These are phyloP conservation scores for Curvularia eragrostidis DNA, from an alignment of 2,329 filamentous ascomycete species.

Conservation along the genomic window DNA sequence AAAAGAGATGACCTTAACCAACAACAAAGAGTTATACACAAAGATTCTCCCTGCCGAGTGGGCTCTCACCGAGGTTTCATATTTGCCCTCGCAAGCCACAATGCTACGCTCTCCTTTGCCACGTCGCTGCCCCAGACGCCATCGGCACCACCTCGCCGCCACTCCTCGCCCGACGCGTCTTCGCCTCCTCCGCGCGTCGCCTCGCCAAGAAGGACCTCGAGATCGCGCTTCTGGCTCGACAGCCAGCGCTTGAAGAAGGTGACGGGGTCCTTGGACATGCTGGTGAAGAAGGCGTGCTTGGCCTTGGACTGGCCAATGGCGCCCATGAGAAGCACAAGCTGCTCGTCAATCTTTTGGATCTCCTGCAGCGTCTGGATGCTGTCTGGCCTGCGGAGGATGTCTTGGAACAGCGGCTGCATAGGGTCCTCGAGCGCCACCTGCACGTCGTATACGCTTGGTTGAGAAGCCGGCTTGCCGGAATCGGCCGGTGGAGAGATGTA, in stretches of 20 bases:
- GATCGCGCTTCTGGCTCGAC: slow-evolving; percentile 86
- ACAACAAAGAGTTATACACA: not conserved
- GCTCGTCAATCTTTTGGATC: slow-evolving; percentile 79
- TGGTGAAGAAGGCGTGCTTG: slow-evolving; percentile 86
- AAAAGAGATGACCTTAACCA: slow-evolving; percentile 2
- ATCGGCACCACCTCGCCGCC: slow-evolving; percentile 68
- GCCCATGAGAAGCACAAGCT: slow-evolving; percentile 82
- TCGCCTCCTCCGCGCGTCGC: slow-evolving; percentile 64
- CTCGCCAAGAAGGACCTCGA: slow-evolving; percentile 88
- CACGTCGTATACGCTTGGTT: slow-evolving; percentile 88
- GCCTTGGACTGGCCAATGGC: slow-evolving; percentile 84
- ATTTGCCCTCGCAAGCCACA: slow-evolving; percentile 60
- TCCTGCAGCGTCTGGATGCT: slow-evolving; percentile 73
- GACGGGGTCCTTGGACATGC: slow-evolving; percentile 80
- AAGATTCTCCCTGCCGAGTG: not conserved
- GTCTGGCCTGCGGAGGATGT: slow-evolving; percentile 54
- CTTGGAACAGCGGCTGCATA: slow-evolving; percentile 69
- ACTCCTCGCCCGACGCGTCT: slow-evolving; percentile 68
- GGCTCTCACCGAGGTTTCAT: slow-evolving; percentile 39
- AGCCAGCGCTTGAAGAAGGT: slow-evolving; percentile 88
- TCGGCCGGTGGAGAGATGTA: slow-evolving; percentile 68
- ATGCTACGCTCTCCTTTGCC: slow-evolving; percentile 67
- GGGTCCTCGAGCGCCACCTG: slow-evolving; percentile 85
- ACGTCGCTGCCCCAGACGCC: slow-evolving; percentile 68
- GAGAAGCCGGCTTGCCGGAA: slow-evolving; percentile 68